A percentile compares a stretch with the other conserved stretches of the same genome.
Evolutionary conservation across 768 basidiomycete genomes (phyloP).

Genomic region (Suillus americanus): DNA sequence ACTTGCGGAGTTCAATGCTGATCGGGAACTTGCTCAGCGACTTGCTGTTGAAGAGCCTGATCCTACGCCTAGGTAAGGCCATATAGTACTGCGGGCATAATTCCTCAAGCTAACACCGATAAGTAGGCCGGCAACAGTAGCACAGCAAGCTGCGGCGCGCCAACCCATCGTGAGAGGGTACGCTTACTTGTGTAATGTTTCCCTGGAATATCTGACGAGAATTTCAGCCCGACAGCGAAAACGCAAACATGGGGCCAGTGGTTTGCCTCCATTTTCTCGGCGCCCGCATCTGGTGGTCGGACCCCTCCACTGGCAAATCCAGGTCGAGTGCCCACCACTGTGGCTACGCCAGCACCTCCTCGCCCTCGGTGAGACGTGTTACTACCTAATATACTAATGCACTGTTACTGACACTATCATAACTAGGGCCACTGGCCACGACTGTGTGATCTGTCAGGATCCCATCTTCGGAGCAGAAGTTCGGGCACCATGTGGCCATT

Average conservation of each 20-base stretch:
- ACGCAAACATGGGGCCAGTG: slow-evolving; percentile 20
- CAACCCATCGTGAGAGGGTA: not conserved
- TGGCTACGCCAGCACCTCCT: not conserved
- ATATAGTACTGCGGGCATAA: not conserved
- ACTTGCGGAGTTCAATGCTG: slow-evolving; percentile 18
- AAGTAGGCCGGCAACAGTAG: not conserved
- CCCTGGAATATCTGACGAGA: not conserved
- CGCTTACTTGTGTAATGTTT: not conserved
- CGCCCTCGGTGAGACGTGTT: slow-evolving; percentile 13
- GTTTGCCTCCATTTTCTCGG: slow-evolving; percentile 16
- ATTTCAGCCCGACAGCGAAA: not conserved
- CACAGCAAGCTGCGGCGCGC: no score
- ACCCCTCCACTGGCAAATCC: not conserved
- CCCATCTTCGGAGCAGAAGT: slow-evolving; percentile 26
- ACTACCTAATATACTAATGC: not conserved
- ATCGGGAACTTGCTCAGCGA: slow-evolving; percentile 20
- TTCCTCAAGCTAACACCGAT: not conserved
- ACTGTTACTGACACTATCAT: not conserved
- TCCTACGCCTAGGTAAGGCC: not conserved
- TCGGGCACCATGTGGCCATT: slow-evolving; percentile 34
- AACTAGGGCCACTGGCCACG: slow-evolving; percentile 24
- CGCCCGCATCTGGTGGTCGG: not conserved
- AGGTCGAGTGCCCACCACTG: not conserved
- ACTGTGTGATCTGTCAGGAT: slow-evolving; percentile 37
- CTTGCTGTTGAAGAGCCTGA: slow-evolving; percentile 14